Base-by-base conservation (phyloP, 345 rosid genomes). In the Turritis glabra region DNA sequence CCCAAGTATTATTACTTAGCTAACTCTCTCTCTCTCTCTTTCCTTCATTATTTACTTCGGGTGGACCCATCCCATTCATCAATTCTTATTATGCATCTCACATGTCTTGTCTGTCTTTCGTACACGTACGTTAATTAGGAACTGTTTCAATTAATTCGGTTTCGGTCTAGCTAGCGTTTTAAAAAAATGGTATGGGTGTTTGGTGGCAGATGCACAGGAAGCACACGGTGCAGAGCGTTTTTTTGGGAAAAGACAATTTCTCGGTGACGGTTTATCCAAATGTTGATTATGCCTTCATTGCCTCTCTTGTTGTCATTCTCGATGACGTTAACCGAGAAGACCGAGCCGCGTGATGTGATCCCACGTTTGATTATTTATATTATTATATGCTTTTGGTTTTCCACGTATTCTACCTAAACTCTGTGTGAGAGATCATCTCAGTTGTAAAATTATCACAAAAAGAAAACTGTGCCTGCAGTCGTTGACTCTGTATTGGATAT, bases 311-410 rank as follows among this genome's bases (percentile, higher is more conserved):
- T 18, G 84, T 82, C 48, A 71, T 86, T 30, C 88, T 82, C 41
- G 80, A 81, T 18, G 86, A 80, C 5, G 81, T 86, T 27, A 82
- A 82, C 82, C 74, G 71, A 1, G 83, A 81, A 29, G 82, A 78
- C 63, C 38, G 60, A 0, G 29, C 37, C 57, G 59, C 60, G 7
- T 56, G 44, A 33, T 11, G 26, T 40, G 7, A 44, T 26, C 52
- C 5, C 53, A 41, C 51, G 2, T 7, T 5, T 57, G 26, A 4
- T 57, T 18, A n/a, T n/a, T n/a, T n/a, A n/a, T n/a, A n/a, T n/a
- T n/a, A n/a, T n/a, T n/a, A n/a, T n/a, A n/a, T n/a, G n/a, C n/a
- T n/a, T n/a, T n/a, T n/a, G n/a, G n/a, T 30, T 51, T 13, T 21
- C 30, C 2, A 12, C 55, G 9, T 33, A 57, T 55, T 29, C 7